phyloP scores from a whole-genome alignment of 208 protist species.

The Pavlovales sp. region DNA sequence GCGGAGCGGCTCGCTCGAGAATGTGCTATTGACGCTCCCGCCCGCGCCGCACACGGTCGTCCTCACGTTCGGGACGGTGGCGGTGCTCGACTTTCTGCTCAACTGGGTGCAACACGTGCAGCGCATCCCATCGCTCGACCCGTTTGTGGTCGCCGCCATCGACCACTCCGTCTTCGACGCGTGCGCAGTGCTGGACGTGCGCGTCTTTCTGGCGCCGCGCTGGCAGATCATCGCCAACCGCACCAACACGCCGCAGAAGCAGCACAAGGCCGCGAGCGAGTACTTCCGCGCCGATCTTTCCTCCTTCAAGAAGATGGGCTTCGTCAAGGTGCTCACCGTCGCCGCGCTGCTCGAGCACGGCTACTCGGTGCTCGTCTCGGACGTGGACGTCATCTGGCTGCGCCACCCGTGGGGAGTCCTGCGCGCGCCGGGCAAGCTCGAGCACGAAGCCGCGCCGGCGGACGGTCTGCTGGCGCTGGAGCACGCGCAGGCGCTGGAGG shows the following conservation, averaged over 20 bases:
- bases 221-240: no score
- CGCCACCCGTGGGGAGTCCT: constrained; percentile 1
- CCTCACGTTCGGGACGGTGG: neutral
- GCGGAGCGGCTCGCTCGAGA: no score
- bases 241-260: no score
- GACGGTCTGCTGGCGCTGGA: neutral
- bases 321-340: constrained; percentile 21
- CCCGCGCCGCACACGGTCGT: neutral
- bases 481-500: neutral
- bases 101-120: constrained; percentile 22
- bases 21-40: no score
- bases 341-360: neutral
- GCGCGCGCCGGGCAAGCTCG: neutral
- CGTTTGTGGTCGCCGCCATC: neutral
- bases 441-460: neutral
- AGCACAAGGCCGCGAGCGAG: neutral
- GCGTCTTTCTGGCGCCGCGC: no score
- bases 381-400: constrained; percentile 29
- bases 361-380: constrained; percentile 1
- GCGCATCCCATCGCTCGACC: neutral
- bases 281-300: constrained; percentile 7
- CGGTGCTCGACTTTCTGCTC: constrained; percentile 21
- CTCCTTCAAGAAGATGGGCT: constrained; percentile 4
- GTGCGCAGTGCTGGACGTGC: no score
- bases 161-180: neutral